A percentile compares a stretch with the other conserved stretches of the same genome.
Conservation (phyloP, 139 green algal species). For the Medakamo hakoo region DNA sequence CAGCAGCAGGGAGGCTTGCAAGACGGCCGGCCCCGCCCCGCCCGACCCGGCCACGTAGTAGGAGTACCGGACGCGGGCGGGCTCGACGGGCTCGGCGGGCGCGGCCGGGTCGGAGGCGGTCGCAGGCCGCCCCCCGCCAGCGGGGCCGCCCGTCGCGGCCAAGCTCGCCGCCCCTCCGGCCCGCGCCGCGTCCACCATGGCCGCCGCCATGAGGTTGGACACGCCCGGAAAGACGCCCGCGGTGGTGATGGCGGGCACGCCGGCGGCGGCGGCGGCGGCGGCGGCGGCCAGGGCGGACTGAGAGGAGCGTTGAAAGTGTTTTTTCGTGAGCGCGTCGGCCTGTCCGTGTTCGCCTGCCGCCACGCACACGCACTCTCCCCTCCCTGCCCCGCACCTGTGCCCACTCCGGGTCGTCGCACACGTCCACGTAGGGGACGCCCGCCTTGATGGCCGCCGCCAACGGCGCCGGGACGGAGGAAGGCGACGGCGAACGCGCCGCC, state of each 20-base stretch:
- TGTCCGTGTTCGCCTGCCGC: not conserved
- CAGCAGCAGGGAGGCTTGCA: slow-evolving; percentile 80
- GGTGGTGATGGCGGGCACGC: slow-evolving; percentile 76
- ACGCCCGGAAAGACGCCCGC: slow-evolving; percentile 58
- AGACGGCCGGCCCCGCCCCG: slow-evolving; percentile 81
- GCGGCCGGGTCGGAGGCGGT: not conserved
- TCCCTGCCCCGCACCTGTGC: not conserved
- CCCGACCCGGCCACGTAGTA: slow-evolving; percentile 84
- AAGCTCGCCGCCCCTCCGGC: no score
- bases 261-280: slow-evolving; percentile 44
- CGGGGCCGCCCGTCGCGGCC: no score
- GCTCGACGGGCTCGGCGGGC: slow-evolving; percentile 18
- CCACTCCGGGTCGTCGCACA: slow-evolving; percentile 76
- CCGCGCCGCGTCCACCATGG: slow-evolving; percentile 52
- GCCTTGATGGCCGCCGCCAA: slow-evolving; percentile 62
- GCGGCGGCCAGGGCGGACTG: slow-evolving; percentile 12
- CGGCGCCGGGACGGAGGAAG: slow-evolving; percentile 20
- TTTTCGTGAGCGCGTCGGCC: not conserved
- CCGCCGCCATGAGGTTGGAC: slow-evolving; percentile 83
- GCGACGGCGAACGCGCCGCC: not conserved
- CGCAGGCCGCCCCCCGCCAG: no score
- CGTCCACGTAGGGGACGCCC: slow-evolving; percentile 76
- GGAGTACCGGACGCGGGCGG: slow-evolving; percentile 56
- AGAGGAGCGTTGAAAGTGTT: no score
- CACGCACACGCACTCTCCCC: not conserved